phyloP scores from a whole-genome alignment of 805 yeast genomes.

The Lipomyces chichibuensis region DNA sequence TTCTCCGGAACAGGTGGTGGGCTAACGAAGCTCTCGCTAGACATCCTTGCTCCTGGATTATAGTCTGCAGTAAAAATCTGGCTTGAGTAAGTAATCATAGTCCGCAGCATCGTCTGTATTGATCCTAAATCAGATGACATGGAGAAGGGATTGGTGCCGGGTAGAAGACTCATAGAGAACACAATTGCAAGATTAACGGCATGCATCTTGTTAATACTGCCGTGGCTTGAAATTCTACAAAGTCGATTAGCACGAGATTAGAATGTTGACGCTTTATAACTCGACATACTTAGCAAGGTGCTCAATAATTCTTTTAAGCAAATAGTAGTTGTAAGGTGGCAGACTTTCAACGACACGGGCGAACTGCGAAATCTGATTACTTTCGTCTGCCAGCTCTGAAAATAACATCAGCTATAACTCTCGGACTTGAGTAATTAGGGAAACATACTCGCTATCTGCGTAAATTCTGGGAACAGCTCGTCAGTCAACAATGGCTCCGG shows the following conservation, averaged over 20 bases:
- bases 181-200: constrained; percentile 90
- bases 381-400: constrained; percentile 18
- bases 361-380: constrained; percentile 17
- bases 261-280: background rate
- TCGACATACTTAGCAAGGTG: constrained; percentile 60
- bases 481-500: constrained; percentile 84
- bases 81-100: constrained; percentile 49
- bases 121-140: constrained; percentile 59
- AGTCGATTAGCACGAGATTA: background rate
- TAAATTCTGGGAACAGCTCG: constrained; percentile 63
- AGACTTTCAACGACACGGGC: constrained; percentile 47
- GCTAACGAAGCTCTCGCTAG: background rate
- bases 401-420: background rate
- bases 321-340: constrained; percentile 68
- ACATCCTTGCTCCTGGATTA: background rate
- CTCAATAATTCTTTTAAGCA: constrained; percentile 65
- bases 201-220: constrained; percentile 79
- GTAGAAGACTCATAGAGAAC: constrained; percentile 63
- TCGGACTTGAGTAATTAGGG: background rate
- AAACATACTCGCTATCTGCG: constrained; percentile 69
- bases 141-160: constrained; percentile 35
- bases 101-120: constrained; percentile 56
- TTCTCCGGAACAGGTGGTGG: background rate
- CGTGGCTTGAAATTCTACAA: constrained; percentile 58
- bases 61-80: constrained; percentile 36